These are phyloP conservation scores for Termitomyces sp. DNA, from an alignment of 768 basidiomycete species.

Conservation along the genomic window DNA sequence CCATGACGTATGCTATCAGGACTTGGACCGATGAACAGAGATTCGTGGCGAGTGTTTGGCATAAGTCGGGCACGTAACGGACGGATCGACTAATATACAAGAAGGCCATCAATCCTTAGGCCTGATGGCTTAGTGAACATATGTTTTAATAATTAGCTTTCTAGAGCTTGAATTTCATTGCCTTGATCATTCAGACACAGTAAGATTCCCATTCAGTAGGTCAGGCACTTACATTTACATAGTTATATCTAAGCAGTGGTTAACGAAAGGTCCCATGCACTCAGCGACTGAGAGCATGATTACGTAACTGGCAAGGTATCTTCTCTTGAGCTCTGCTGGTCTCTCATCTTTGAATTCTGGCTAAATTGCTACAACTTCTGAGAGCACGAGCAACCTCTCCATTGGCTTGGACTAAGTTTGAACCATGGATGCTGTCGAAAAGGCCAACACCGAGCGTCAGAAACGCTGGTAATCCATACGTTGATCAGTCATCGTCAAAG, in stretches of 20 bases:
- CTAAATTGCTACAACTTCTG: not conserved
- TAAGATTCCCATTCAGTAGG: no score
- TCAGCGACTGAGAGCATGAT: not conserved
- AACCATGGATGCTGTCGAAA: slow-evolving; percentile 78
- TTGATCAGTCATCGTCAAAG: not conserved
- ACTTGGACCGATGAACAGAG: not conserved
- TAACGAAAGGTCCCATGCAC: no score
- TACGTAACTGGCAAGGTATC: not conserved
- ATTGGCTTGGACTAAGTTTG: not conserved
- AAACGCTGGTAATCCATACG: slow-evolving; percentile 48
- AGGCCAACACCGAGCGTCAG: slow-evolving; percentile 69
- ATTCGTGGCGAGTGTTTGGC: not conserved
- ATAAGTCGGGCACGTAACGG: no score
- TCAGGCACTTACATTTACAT: no score
- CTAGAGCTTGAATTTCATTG: no score
- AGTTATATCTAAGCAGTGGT: no score
- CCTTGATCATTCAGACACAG: no score
- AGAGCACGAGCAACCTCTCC: not conserved
- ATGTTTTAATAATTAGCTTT: no score
- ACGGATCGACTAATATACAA: no score
- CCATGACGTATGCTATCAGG: slow-evolving; percentile 1
- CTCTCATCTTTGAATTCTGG: not conserved
- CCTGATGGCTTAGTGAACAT: no score
- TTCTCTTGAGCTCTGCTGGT: not conserved
- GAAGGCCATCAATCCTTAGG: no score